Conservation (phyloP, 73 alveolate species). For the Paramecium primaurelia region DNA sequence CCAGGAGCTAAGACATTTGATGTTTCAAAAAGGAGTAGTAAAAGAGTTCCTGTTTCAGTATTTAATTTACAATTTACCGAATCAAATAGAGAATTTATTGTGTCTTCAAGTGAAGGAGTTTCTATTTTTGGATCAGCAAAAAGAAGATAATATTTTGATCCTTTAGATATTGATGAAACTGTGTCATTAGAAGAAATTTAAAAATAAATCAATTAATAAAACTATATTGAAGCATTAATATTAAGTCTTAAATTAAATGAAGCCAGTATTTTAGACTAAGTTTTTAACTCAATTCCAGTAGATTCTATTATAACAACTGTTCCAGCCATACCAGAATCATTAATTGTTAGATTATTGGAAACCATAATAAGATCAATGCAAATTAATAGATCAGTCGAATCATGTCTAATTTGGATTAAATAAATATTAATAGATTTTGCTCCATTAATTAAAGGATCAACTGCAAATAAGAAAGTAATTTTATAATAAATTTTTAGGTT, state of each 20-base stretch:
- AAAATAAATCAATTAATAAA: background rate
- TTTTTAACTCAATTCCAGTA: conserved; percentile 25
- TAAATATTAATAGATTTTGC: background rate
- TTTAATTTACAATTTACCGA: conserved; percentile 45
- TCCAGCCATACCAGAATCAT: conserved; percentile 51
- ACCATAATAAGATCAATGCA: conserved; percentile 15
- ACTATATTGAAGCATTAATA: conserved; percentile 17
- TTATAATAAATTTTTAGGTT: background rate
- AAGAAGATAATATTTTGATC: conserved; percentile 48
- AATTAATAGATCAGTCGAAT: conserved; percentile 27
- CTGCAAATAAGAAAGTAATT: conserved; percentile 1
- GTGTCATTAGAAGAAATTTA: conserved; percentile 39
- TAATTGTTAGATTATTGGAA: conserved; percentile 24
- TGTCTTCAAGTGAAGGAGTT: conserved; percentile 54
- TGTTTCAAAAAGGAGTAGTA: conserved; percentile 53
- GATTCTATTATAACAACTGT: background rate
- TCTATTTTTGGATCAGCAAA: conserved; percentile 36
- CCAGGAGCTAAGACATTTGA: conserved; percentile 85
- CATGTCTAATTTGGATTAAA: conserved; percentile 40
- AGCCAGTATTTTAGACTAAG: background rate
- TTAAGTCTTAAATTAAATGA: conserved; percentile 37
- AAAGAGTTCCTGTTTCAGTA: conserved; percentile 27
- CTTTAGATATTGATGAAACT: conserved; percentile 45
- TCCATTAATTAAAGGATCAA: background rate
- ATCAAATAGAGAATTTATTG: conserved; percentile 43